Evolutionary conservation across 495 filamentous ascomycete species (phyloP), one percentile per base, ranked within the genome.

Genomic region (Cairneyella variabilis): DNA sequence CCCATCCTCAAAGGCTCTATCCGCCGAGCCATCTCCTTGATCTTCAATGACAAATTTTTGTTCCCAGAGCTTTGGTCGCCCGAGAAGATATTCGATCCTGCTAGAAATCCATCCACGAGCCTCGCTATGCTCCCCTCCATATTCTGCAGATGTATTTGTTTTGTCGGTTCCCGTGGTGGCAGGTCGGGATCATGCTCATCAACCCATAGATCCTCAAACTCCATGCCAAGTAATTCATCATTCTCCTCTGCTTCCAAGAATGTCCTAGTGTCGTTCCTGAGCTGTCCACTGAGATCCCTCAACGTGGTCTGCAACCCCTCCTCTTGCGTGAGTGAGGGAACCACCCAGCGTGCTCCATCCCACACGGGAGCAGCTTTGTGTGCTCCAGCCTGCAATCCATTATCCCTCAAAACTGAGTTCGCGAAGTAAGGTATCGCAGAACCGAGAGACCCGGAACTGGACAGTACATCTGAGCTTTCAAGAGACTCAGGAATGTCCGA

Each of bases 31-130:
- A 64, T 48, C 23, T 55, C 30, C 23, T 44, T 48, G 23, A 46
- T 53, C 32, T 61, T 23, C 10, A 11, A 20, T 7, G 39, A 16
- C 12, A 38, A 20, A 12, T 53, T 38, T 23, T 26, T 46, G 26
- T 8, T 14, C 10, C 16, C 14, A 2, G 27, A 16, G 6, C 28
- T 27, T 8, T 42, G 28, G 1, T 12, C 9, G n/a, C 16, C 12
- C 27, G 49, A 54, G 11, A 41, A 47, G 9, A 28, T 27, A 1
- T 20, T 36, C 3, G 25, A 48, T 11, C 21, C 38, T 22, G 30
- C 16, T 26, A 70, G 51, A 3, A 72, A 54, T n/a, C 60, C 44
- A 42, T 60, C 39, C 44, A 68, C 62, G 4, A 71, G 59, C 1
- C 56, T 54, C 10, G 64, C 11, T 26, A 66, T 36, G 14, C 48